Evolutionary conservation across 2,329 filamentous ascomycete species (phyloP), one percentile per base, ranked within the genome.

Genomic region (Lachnellula hyalina): DNA sequence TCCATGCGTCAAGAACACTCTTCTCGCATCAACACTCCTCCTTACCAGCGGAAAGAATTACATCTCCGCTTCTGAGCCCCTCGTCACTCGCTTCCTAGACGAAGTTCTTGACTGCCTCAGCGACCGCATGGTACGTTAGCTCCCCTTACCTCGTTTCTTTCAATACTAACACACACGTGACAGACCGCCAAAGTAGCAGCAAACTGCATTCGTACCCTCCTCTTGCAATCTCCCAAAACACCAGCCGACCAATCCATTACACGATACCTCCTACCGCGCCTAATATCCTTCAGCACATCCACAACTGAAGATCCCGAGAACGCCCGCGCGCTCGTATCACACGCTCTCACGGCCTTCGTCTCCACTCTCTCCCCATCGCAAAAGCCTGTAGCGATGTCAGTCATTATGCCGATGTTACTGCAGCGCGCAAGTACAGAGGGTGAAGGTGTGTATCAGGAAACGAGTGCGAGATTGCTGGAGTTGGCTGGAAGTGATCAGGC

Each of bases 1-100:
- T 23, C 77, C 87, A 1, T 96, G 91, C 69, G 93, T 96, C 66
- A 96, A 95, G 76, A 99, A 97, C 67, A 89, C 87, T 4, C 81
- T 99, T 5, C 78, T 99, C 47, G 90, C 91, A 0, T 86, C 87
- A 47, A 96, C 94, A 0, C 88, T 99, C 56, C 80, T 99, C 8
- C 85, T 99, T 57, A 96, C 90, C 8, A 86, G 86, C 41, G 88
- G 89, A 6, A 80, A 84, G 56, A 88, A 88, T 61, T 79, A 85
- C 44, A 80, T 97, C 53, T 82, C 85, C 0, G 81, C 89, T 0
- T 83, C 81, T 42, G 92, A 97, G 63, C 82, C 86, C 8, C 78
- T 95, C 1, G 81, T 96, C 46, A 75, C 79, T 23, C 83, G 83
- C 52, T 92, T 92, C 64, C 77, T 96, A 3, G 82, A 89, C 61